Percentiles rank a stretch among this genome's conserved stretches.
phyloP scores from a whole-genome alignment of 148 eudicot genomes.

The Diospyros kaki region DNA sequence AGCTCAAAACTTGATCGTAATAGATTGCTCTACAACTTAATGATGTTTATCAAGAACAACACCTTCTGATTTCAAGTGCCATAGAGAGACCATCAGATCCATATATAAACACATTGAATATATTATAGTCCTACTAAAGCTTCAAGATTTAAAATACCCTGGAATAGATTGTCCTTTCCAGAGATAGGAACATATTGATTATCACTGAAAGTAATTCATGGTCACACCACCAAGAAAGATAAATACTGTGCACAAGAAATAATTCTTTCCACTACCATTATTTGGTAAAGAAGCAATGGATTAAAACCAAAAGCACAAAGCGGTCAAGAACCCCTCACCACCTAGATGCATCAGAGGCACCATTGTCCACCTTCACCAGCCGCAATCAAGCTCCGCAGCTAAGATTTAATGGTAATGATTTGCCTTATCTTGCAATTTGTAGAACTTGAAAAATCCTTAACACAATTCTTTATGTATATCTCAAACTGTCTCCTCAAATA shows the following conservation, averaged over 20 bases:
- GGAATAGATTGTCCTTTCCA: not conserved
- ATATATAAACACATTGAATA: too few relatives aligned
- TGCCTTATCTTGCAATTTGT: slow-evolving; percentile 11
- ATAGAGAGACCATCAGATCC: too few relatives aligned
- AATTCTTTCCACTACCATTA: not conserved
- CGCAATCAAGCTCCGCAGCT: slow-evolving; percentile 26
- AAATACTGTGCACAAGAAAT: not conserved
- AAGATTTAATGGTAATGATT: slow-evolving; percentile 7
- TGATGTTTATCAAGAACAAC: not conserved
- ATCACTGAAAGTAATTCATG: not conserved
- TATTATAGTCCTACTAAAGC: too few relatives aligned
- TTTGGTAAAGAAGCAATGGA: not conserved
- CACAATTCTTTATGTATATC: not conserved
- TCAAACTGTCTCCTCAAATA: not conserved
- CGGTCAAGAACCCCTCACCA: slow-evolving; percentile 30
- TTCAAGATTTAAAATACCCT: not conserved
- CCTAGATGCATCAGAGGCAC: slow-evolving; percentile 19
- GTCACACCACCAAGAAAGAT: not conserved
- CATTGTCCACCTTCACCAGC: slow-evolving; percentile 22
- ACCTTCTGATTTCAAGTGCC: too few relatives aligned
- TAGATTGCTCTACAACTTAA: not conserved
- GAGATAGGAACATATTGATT: not conserved
- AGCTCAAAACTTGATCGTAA: not conserved
- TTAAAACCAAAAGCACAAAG: slow-evolving; percentile 18
- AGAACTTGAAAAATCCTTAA: slow-evolving; percentile 1